Conservation (phyloP, 345 rosid genomes). For the Noccaea caerulescens region DNA sequence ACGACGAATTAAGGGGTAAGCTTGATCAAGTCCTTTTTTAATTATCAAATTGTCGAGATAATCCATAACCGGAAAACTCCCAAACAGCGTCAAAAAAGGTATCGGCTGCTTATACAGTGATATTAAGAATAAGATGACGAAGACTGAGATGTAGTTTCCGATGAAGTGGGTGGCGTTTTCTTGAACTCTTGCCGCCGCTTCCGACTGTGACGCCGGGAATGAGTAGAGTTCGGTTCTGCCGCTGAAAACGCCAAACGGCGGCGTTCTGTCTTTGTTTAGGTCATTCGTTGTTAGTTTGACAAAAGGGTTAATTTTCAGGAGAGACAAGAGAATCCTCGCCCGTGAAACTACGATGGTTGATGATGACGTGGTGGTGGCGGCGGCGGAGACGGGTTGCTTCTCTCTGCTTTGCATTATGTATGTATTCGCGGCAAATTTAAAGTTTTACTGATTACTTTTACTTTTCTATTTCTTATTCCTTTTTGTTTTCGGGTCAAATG, state of each 20-base stretch:
- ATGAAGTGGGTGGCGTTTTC: conserved; percentile 84
- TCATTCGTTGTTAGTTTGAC: conserved; percentile 72
- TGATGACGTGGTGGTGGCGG: background rate
- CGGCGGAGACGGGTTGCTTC: background rate
- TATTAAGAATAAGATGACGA: conserved; percentile 63
- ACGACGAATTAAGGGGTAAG: conserved; percentile 29
- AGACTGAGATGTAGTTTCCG: conserved; percentile 65
- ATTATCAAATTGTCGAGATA: conserved; percentile 13
- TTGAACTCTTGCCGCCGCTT: conserved; percentile 62
- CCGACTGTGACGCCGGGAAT: conserved; percentile 60
- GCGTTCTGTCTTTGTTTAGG: conserved; percentile 58
- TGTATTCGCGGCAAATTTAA: too few species aligned
- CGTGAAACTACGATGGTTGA: conserved; percentile 17
- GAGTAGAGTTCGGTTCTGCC: conserved; percentile 62
- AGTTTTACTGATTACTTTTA: too few species aligned
- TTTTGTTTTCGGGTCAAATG: too few species aligned
- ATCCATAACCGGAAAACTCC: conserved; percentile 26
- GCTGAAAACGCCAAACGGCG: conserved; percentile 60
- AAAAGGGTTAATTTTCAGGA: conserved; percentile 71
- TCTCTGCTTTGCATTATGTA: conserved; percentile 5
- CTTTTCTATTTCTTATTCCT: too few species aligned
- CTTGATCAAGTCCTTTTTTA: conserved; percentile 19
- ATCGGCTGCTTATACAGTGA: conserved; percentile 51
- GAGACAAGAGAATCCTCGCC: conserved; percentile 51
- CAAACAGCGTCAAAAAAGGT: conserved; percentile 11